Conservation (phyloP, 169 alveolate species). For the Plasmodium cynomolgi region DNA sequence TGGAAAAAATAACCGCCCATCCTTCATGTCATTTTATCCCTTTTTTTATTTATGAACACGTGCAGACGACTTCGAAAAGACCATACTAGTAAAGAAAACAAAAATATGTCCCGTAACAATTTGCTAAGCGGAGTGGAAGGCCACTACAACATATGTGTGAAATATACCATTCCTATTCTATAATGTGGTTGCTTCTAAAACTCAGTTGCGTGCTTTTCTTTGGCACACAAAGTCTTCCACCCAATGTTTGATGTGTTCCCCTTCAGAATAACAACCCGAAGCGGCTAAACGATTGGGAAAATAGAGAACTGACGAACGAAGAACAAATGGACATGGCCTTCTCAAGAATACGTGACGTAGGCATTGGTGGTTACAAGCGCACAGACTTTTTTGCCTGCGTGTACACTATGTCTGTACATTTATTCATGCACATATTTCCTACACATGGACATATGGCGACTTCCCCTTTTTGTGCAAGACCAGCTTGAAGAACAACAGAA, state of each 20-base stretch:
- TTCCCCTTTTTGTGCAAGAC: neutral
- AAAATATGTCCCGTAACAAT: neutral
- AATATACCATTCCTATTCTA: neutral
- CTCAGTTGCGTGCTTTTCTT: neutral
- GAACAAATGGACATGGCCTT: conserved; percentile 45
- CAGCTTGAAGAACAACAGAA: conserved; percentile 51
- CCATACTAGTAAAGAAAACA: conserved; percentile 14
- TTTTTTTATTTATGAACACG: neutral
- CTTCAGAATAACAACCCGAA: conserved; percentile 10
- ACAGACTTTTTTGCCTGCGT: neutral
- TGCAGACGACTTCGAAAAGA: conserved; percentile 22
- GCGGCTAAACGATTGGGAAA: neutral
- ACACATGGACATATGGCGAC: neutral
- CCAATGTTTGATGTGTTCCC: neutral
- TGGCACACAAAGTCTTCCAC: neutral
- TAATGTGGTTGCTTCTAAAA: neutral
- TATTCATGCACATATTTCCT: neutral
- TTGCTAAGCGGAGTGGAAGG: neutral
- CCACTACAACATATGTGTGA: neutral
- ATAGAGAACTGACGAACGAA: conserved; percentile 11
- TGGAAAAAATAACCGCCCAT: neutral
- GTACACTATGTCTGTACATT: neutral
- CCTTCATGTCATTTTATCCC: neutral
- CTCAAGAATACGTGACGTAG: conserved; percentile 47
- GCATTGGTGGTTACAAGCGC: neutral